Percentiles rank a stretch among this genome's conserved stretches.
phyloP scores from a whole-genome alignment of 805 yeast species.

The Metschnikowia proteae region DNA sequence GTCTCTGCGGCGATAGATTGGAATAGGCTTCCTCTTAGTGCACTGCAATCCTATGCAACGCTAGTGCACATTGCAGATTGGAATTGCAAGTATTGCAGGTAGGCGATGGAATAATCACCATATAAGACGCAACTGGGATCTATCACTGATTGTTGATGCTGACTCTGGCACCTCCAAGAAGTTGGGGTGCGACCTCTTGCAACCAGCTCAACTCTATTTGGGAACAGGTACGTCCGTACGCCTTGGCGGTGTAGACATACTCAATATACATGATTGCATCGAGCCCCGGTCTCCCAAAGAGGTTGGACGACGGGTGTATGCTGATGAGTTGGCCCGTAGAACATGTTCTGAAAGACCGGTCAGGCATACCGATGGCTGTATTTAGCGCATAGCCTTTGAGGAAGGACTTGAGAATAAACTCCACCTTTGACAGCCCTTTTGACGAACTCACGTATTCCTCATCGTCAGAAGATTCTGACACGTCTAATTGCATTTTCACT shows the following conservation, averaged over 20 bases:
- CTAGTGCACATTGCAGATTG: background rate
- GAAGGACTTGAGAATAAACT: conserved; percentile 69
- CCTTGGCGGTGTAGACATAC: conserved; percentile 87
- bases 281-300: conserved; percentile 68
- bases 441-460: conserved; percentile 30
- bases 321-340: conserved; percentile 79
- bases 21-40: background rate
- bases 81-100: background rate
- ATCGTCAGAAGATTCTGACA: conserved; percentile 6
- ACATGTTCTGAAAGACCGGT: conserved; percentile 84
- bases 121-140: background rate
- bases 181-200: conserved; percentile 72
- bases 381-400: conserved; percentile 79
- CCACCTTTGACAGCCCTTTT: conserved; percentile 36
- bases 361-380: conserved; percentile 93
- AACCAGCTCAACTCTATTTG: conserved; percentile 81
- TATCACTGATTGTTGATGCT: conserved; percentile 22
- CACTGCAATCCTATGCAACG: background rate
- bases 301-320: conserved; percentile 84
- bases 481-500: conserved; percentile 24
- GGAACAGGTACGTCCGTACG: conserved; percentile 88
- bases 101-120: background rate
- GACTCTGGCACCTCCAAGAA: conserved; percentile 43
- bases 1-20: too few species aligned
- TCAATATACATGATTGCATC: conserved; percentile 94